Conservation (phyloP, 2,329 filamentous ascomycete genomes). For the Cladophialophora immunda region DNA sequence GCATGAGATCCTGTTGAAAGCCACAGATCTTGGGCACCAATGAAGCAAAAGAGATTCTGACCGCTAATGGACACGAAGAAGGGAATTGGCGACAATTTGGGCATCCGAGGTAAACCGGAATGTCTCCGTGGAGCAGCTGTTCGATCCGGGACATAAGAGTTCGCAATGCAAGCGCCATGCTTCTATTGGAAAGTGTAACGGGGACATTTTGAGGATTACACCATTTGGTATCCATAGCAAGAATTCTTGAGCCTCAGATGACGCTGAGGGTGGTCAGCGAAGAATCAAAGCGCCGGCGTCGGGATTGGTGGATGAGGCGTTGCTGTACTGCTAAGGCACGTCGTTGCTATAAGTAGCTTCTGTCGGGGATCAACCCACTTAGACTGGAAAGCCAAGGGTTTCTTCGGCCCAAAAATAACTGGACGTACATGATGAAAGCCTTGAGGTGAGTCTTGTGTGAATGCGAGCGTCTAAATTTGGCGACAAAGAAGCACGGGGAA, state of each 20-base stretch:
- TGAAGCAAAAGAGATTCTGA: background rate
- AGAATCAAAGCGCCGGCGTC: background rate
- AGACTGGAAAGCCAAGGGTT: background rate
- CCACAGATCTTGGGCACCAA: background rate
- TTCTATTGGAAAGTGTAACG: background rate
- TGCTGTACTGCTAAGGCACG: background rate
- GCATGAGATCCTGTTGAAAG: background rate
- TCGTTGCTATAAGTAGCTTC: background rate
- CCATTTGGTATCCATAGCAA: background rate
- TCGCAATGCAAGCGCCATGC: background rate
- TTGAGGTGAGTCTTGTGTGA: background rate
- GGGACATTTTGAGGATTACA: background rate
- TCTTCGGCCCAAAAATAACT: background rate
- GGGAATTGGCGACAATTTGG: background rate
- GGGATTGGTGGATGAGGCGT: background rate
- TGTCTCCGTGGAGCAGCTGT: background rate
- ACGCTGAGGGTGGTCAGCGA: constrained; percentile 1
- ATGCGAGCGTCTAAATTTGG: background rate
- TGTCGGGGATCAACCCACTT: background rate
- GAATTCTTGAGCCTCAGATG: background rate
- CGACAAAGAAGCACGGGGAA: background rate
- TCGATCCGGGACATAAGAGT: background rate
- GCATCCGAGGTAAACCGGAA: background rate
- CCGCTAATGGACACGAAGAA: background rate
- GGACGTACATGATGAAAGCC: background rate